phyloP scores from a whole-genome alignment of 768 basidiomycete species.

The Xerocomus spinulosus region DNA sequence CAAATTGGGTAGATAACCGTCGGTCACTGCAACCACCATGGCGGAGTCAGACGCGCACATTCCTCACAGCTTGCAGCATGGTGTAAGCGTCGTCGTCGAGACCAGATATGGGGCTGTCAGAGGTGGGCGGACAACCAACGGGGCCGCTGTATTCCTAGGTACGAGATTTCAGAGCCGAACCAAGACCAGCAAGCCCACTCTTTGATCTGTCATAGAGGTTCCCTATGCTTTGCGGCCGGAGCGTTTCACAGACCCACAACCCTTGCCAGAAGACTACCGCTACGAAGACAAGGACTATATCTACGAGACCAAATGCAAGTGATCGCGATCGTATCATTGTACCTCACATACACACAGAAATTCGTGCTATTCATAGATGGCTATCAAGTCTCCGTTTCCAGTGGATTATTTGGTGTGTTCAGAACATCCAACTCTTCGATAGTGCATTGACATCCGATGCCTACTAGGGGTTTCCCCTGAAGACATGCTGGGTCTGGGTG shows the following conservation, averaged over 20 bases:
- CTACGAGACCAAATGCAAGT: constrained; percentile 52
- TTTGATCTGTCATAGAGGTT: constrained; percentile 44
- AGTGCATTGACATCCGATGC: neutral
- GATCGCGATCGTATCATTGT: neutral
- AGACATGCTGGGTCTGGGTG: constrained; percentile 62
- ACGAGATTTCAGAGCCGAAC: constrained; percentile 3
- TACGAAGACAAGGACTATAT: constrained; percentile 63
- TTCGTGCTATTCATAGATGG: constrained; percentile 38
- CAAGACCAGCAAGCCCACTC: neutral
- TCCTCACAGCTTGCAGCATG: constrained; percentile 49
- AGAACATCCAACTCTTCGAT: neutral
- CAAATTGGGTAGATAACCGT: too few species aligned
- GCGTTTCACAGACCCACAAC: constrained; percentile 59
- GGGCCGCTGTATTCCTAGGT: constrained; percentile 65
- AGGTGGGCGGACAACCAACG: constrained; percentile 58
- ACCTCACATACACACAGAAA: too few species aligned
- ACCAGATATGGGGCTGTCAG: constrained; percentile 54
- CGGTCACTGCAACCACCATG: too few species aligned
- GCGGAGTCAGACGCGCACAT: constrained; percentile 38
- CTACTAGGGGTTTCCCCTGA: constrained; percentile 41
- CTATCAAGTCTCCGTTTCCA: constrained; percentile 59
- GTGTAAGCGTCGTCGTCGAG: constrained; percentile 42
- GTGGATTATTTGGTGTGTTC: constrained; percentile 50
- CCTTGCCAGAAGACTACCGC: constrained; percentile 47
- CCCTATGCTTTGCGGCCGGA: constrained; percentile 65